Conservation (phyloP, 106 monocot species). For the Dendrobium catenatum region DNA sequence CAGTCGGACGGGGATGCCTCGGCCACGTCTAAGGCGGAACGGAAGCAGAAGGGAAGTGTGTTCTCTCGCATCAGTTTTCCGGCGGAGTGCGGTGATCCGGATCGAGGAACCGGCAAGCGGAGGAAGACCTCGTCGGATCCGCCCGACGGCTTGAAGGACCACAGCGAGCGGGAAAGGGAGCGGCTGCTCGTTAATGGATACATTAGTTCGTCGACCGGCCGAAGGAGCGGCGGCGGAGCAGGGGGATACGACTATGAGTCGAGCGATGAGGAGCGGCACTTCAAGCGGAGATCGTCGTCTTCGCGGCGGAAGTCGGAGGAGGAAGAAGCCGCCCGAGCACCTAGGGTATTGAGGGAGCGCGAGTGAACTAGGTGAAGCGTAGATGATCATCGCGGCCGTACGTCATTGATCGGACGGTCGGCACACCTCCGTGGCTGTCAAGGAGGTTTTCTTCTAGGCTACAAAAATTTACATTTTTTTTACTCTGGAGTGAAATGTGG, state of each 20-base stretch:
- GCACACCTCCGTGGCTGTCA: background rate
- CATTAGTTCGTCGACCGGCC: background rate
- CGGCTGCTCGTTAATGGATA: background rate
- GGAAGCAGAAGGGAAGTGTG: conserved; percentile 60
- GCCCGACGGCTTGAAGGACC: conserved; percentile 25
- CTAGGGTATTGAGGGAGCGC: background rate
- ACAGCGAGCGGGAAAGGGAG: conserved; percentile 3
- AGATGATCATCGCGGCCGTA: background rate
- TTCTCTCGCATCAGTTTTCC: conserved; percentile 78
- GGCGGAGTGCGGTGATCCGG: background rate
- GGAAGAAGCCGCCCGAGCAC: background rate
- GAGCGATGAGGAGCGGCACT: conserved; percentile 49
- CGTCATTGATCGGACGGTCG: background rate
- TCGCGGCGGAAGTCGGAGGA: background rate
- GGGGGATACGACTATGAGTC: conserved; percentile 26
- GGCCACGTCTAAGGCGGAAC: conserved; percentile 6
- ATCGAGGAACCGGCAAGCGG: conserved; percentile 19
- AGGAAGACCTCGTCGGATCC: conserved; percentile 15
- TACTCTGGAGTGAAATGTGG: too few relatives aligned
- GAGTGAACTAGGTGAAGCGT: background rate
- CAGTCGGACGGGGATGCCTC: background rate
- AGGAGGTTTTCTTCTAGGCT: too few relatives aligned
- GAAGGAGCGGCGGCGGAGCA: background rate
- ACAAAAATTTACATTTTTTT: too few relatives aligned
- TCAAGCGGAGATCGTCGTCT: conserved; percentile 47